These are phyloP conservation scores for Xylariaceae sp. DNA, from an alignment of 2,329 filamentous ascomycete species.

Conservation along the genomic window DNA sequence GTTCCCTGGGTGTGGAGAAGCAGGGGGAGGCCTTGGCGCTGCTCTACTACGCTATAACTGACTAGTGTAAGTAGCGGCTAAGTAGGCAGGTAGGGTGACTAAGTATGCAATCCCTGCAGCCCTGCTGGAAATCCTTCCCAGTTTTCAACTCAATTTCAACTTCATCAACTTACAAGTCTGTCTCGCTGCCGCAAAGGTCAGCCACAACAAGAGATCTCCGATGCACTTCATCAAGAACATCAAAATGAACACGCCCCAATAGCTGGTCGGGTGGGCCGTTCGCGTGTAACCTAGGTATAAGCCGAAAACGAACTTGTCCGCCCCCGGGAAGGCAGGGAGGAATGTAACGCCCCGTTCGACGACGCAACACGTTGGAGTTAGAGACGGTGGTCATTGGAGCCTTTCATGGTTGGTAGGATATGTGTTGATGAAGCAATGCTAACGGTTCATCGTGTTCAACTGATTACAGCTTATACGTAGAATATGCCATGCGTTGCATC, in stretches of 20 bases:
- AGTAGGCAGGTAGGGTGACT: no score
- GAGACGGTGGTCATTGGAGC: background rate
- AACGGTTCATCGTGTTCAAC: background rate
- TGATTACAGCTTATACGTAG: background rate
- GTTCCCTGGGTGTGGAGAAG: background rate
- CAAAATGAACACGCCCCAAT: background rate
- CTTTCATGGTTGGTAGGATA: background rate
- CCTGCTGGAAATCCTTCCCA: background rate
- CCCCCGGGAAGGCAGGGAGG: no score
- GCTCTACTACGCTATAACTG: no score
- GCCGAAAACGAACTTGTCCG: background rate
- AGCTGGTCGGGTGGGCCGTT: background rate
- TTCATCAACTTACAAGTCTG: background rate
- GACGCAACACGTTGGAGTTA: no score
- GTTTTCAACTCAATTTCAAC: background rate
- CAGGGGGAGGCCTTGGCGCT: background rate
- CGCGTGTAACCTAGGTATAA: background rate
- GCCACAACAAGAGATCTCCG: background rate
- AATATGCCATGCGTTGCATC: background rate
- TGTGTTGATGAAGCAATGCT: background rate
- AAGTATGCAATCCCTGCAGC: no score
- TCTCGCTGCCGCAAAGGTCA: background rate
- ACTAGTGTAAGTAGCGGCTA: no score
- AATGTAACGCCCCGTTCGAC: background rate
- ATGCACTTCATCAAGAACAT: slow-evolving; percentile 10